These are phyloP conservation scores for Fusarium protoensiforme DNA, from an alignment of 2,329 filamentous ascomycete genomes.

Conservation along the genomic window DNA sequence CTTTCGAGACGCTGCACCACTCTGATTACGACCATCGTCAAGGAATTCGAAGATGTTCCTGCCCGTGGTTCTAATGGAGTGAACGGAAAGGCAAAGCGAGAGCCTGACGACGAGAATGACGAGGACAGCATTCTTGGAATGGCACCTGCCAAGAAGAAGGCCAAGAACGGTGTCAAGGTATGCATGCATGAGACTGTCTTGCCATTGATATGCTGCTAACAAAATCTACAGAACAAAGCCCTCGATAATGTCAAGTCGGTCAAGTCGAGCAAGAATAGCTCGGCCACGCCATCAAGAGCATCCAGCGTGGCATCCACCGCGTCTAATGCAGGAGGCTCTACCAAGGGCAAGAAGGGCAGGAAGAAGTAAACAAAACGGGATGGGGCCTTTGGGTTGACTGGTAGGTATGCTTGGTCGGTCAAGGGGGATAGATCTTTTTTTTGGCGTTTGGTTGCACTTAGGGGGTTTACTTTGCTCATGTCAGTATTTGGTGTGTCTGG, in stretches of 20 bases:
- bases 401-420: constrained; percentile 15
- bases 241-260: constrained; percentile 89
- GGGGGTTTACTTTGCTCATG: constrained; percentile 24
- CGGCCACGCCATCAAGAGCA: constrained; percentile 82
- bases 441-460: constrained; percentile 43
- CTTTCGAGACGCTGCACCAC: constrained; percentile 94
- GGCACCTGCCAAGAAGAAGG: constrained; percentile 93
- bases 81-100: constrained; percentile 79
- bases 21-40: constrained; percentile 90
- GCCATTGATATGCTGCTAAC: constrained; percentile 25
- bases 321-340: constrained; percentile 62
- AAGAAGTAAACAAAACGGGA: constrained; percentile 43
- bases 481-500: constrained; percentile 28
- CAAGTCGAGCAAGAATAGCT: constrained; percentile 83
- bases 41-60: constrained; percentile 85
- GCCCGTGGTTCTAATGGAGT: constrained; percentile 66
- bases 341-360: constrained; percentile 59
- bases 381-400: neutral
- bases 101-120: constrained; percentile 83
- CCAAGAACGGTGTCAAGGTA: constrained; percentile 90
- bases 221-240: constrained; percentile 80
- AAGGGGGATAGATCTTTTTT: constrained; percentile 31
- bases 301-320: constrained; percentile 86
- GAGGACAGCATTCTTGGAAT: constrained; percentile 83
- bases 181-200: neutral